A percentile compares a stretch with the other conserved stretches of the same genome.
Conservation (phyloP, 179 eudicot genomes). For the Patellifolia procumbens region DNA sequence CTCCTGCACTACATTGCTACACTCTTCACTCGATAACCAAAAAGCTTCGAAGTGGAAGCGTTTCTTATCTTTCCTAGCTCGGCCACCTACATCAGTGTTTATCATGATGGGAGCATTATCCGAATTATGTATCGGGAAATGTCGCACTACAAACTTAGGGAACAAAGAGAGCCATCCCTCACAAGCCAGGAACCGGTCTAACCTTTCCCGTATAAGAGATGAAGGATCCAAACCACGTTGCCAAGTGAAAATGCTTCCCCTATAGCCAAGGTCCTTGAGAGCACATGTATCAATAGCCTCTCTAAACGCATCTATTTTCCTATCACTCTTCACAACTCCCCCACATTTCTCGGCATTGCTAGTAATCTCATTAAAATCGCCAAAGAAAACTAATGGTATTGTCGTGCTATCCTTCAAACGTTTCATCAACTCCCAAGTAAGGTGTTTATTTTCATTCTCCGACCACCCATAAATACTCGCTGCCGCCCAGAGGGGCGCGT, state of each 20-base stretch:
- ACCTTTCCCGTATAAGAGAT: background rate
- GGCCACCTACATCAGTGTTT: no score
- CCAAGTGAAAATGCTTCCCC: background rate
- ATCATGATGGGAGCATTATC: no score
- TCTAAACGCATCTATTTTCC: background rate
- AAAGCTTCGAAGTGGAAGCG: no score
- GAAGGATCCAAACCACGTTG: background rate
- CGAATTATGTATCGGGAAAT: no score
- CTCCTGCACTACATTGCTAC: no score
- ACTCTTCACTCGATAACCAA: no score
- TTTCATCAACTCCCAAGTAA: background rate
- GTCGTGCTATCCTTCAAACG: no score
- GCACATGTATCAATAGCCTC: background rate
- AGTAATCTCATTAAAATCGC: no score
- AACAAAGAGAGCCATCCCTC: background rate
- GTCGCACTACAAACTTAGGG: background rate
- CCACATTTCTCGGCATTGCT: background rate
- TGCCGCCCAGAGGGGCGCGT: background rate
- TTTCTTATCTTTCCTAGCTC: no score
- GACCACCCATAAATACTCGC: background rate
- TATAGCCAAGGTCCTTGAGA: background rate
- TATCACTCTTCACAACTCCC: background rate
- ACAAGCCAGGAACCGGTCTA: background rate
- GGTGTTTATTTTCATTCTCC: background rate
- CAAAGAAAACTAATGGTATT: no score